Percentiles rank a stretch among this genome's conserved stretches.
Evolutionary conservation across 2,329 filamentous ascomycete genomes (phyloP).

Genomic region (Fusarium devonianum): DNA sequence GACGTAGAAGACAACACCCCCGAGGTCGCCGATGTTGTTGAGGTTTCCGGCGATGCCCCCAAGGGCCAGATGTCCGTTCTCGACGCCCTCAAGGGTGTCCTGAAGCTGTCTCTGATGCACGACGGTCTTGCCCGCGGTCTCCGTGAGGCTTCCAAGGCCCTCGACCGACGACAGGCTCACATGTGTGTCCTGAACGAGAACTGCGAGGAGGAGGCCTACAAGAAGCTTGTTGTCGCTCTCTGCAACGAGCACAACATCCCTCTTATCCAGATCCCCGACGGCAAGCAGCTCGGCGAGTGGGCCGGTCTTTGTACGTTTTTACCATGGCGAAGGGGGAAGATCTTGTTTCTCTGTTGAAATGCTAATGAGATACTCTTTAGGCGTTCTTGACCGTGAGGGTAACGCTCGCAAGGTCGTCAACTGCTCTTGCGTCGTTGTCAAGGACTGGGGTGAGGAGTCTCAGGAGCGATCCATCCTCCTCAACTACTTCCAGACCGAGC

Average conservation of each 20-base stretch:
- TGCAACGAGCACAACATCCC: constrained; percentile 99
- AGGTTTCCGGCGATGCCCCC: constrained; percentile 90
- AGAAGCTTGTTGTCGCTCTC: constrained; percentile 99
- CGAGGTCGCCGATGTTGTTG: constrained; percentile 87
- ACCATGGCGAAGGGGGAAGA: neutral
- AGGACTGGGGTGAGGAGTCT: constrained; percentile 99
- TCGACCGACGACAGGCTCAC: constrained; percentile 98
- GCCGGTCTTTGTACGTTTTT: constrained; percentile 92
- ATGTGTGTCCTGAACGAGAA: constrained; percentile 99
- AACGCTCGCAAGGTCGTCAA: constrained; percentile 99
- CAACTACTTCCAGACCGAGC: constrained; percentile 99
- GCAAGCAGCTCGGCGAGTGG: constrained; percentile 99
- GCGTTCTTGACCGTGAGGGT: constrained; percentile 98
- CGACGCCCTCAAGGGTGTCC: constrained; percentile 97
- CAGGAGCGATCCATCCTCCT: constrained; percentile 98
- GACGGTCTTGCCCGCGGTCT: constrained; percentile 98
- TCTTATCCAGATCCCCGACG: constrained; percentile 99
- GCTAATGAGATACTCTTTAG: constrained; percentile 57
- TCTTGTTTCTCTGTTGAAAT: constrained; percentile 9
- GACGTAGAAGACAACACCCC: constrained; percentile 99
- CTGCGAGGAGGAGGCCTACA: constrained; percentile 99
- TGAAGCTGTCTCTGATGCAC: constrained; percentile 99
- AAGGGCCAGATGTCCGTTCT: constrained; percentile 97
- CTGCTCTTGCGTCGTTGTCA: constrained; percentile 99
- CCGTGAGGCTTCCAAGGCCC: constrained; percentile 97